phyloP scores from a whole-genome alignment of 2,329 filamentous ascomycete species.

The Botrytis cinerea region DNA sequence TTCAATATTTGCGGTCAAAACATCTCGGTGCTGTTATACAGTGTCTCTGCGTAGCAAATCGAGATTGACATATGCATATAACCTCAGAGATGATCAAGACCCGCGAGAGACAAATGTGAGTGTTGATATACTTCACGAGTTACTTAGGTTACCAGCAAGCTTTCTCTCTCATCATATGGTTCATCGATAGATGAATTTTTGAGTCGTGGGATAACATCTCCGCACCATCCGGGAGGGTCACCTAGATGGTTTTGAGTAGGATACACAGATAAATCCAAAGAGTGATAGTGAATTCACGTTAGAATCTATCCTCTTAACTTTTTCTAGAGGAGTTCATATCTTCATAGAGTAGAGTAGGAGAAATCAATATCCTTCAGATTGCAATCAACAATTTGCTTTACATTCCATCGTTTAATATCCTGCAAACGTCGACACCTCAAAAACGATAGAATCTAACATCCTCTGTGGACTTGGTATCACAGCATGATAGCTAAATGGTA shows the following conservation, averaged over 20 bases:
- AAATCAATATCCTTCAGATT: neutral
- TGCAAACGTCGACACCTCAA: neutral
- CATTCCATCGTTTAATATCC: neutral
- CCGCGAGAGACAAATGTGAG: fast-evolving
- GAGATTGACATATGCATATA: neutral
- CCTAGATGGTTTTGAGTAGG: neutral
- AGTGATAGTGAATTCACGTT: neutral
- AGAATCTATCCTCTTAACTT: neutral
- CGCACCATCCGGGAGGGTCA: neutral
- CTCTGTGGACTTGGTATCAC: neutral
- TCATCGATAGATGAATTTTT: neutral
- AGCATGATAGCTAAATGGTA: no score
- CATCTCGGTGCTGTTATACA: neutral
- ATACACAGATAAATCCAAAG: neutral
- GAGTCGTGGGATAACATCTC: no score
- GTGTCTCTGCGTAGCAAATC: neutral
- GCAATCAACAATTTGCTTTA: neutral
- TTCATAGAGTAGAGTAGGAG: neutral
- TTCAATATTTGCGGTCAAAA: neutral
- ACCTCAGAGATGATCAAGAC: neutral
- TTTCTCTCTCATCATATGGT: neutral
- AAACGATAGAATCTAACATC: neutral
- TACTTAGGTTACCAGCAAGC: neutral
- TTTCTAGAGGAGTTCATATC: neutral
- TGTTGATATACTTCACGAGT: no score